Conservation (phyloP, 306 rosid species). For the Quercus berberidifolia region DNA sequence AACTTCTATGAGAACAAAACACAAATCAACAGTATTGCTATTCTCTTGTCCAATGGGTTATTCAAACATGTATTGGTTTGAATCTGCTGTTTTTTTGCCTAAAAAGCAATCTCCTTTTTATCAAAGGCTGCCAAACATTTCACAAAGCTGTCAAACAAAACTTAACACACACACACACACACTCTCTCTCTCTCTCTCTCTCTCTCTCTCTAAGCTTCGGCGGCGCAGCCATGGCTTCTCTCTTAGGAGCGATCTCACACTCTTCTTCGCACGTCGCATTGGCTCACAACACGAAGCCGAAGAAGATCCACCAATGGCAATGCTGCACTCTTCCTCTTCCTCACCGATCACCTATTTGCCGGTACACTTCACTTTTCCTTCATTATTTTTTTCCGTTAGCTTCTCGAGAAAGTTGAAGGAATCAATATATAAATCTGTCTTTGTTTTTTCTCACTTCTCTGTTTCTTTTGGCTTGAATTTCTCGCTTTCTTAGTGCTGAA, state of each 20-base stretch:
- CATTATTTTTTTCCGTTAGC: neutral
- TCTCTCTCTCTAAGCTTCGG: neutral
- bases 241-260: conserved; percentile 27
- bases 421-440: no score
- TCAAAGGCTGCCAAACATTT: no score
- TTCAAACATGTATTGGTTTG: no score
- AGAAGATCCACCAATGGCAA: conserved; percentile 24
- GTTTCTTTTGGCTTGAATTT: no score
- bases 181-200: neutral
- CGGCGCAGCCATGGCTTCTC: conserved; percentile 34
- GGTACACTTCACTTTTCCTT: conserved; percentile 14
- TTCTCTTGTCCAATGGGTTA: no score
- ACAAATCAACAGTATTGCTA: no score
- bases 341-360: conserved; percentile 21
- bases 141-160: neutral
- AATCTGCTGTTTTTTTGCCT: no score
- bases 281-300: neutral
- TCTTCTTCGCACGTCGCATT: conserved; percentile 19
- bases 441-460: neutral
- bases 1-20: no score
- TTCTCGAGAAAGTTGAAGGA: neutral
- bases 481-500: no score
- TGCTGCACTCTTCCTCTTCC: conserved; percentile 23
- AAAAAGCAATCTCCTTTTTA: no score
- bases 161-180: neutral